A percentile compares a stretch with the other conserved stretches of the same genome.
These are phyloP conservation scores for Leccinum subtestaceum DNA, from an alignment of 768 basidiomycete species.

Conservation along the genomic window DNA sequence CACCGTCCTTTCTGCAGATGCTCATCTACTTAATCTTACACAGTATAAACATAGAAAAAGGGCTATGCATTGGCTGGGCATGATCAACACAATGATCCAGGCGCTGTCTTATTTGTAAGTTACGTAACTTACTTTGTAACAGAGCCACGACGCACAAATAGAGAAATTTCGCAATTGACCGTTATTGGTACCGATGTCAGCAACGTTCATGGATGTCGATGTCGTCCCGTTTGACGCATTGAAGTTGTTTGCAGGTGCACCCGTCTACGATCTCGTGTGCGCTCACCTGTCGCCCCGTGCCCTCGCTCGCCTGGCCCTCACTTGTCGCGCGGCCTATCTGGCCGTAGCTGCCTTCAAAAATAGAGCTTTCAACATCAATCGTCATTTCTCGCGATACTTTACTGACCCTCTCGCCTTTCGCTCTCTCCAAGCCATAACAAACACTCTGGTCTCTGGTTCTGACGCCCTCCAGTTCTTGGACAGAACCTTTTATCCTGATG, in stretches of 20 bases:
- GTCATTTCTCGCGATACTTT: constrained; percentile 37
- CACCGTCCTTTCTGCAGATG: no score
- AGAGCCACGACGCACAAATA: no score
- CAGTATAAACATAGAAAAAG: no score
- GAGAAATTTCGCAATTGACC: no score
- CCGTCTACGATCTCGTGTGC: constrained; percentile 23
- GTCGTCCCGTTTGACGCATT: not conserved
- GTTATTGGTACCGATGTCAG: not conserved
- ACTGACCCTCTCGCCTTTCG: constrained; percentile 39
- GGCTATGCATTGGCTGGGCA: no score
- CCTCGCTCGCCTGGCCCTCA: constrained; percentile 23
- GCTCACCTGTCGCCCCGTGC: constrained; percentile 23
- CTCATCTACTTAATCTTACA: no score
- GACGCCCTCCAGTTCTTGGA: constrained; percentile 53
- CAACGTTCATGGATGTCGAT: not conserved
- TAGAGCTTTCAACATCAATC: constrained; percentile 36
- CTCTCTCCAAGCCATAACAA: constrained; percentile 40
- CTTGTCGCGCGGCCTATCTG: constrained; percentile 17
- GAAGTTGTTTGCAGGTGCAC: constrained; percentile 15
- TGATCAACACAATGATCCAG: no score
- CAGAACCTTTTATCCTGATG: constrained; percentile 39
- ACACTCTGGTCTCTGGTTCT: constrained; percentile 52
- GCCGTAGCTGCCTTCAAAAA: constrained; percentile 21
- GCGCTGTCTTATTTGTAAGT: no score
- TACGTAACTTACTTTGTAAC: no score